Percentiles rank a stretch among this genome's conserved stretches.
phyloP scores from a whole-genome alignment of 331 rosid genomes.

The Quercus tomentella region DNA sequence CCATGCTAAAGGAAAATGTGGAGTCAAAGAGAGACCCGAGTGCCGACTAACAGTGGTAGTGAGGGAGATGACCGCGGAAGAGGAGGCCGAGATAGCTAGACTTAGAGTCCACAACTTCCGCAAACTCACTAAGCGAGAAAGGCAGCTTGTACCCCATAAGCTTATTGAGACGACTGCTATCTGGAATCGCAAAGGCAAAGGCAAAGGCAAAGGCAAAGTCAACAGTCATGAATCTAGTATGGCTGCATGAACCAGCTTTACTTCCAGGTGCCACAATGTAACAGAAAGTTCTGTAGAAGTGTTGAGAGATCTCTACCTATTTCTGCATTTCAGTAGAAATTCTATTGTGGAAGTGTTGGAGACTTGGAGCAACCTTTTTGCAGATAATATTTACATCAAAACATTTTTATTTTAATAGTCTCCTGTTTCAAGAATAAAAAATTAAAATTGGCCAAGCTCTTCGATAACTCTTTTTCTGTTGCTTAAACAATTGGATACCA shows the following conservation, averaged over 20 bases:
- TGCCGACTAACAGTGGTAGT: slow-evolving; percentile 81
- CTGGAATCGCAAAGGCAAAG: slow-evolving; percentile 42
- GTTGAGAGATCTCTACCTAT: neutral
- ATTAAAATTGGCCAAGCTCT: neutral
- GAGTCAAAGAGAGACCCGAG: slow-evolving; percentile 54
- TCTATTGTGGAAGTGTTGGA: neutral
- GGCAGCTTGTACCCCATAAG: neutral
- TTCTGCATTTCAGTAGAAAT: neutral
- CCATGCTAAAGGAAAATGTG: slow-evolving; percentile 50
- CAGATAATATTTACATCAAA: neutral
- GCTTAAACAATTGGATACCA: too few relatives aligned
- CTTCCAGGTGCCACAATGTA: neutral
- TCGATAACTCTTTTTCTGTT: too few relatives aligned
- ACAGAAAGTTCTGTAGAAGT: neutral
- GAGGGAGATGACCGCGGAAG: slow-evolving; percentile 84
- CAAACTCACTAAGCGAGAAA: slow-evolving; percentile 39
- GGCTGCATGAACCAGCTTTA: slow-evolving; percentile 30
- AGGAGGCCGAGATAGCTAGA: slow-evolving; percentile 90
- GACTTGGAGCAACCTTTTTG: neutral
- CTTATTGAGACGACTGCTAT: neutral
- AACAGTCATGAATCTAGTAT: neutral
- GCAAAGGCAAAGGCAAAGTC: neutral
- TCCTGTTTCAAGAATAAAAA: neutral
- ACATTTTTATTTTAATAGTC: neutral
- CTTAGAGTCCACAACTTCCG: slow-evolving; percentile 66